Base-by-base conservation (phyloP, 768 basidiomycete species). In the Lactarius psammicola region DNA sequence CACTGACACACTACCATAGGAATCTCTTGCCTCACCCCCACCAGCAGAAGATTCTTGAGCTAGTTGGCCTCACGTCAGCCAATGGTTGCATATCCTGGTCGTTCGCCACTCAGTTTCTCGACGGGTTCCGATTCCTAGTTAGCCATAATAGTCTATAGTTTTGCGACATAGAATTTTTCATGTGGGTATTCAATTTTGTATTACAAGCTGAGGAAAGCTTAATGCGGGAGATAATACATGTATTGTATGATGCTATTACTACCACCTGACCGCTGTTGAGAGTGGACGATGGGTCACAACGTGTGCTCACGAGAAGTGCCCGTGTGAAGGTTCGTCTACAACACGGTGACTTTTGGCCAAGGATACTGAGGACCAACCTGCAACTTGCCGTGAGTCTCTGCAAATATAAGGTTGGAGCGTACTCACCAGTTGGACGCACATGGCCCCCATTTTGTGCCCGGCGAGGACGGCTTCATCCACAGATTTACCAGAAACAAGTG, bases 401-500 rank as follows among this genome's bases (percentile, higher is more conserved):
- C 13, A 67, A 49, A 20, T 17, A 26, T 26, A 17, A 28, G 65
- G 5, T n/a, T 7, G 30, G 57, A 46, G 34, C 23, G 26, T 49
- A 71, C 80, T 60, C 70, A 90, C 90, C 81, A 88, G 84, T 72
- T 88, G 85, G 59, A 98, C 88, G 79, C 88, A 90, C 84, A 95
- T 92, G 56, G 85, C 79, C 46, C 90, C 95, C 71, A 97, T 71
- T 76, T 86, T 87, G 78, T 98, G 96, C 1, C 96, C 97, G 33
- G 83, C 86, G 78, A 89, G 85, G 65, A 99, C 84, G 56, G 83
- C 83, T 76, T 94, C 88, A 23, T 89, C 87, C 33, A 93, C 72
- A 33, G 74, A 78, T 82, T 93, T 97, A 15, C 94, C 95, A 40
- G 84, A 76, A 59, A 92, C 87, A 63, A 85, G 81, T 1, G 89